Percentiles rank a stretch among this genome's conserved stretches.
These are phyloP conservation scores for Cinnamomum micranthum DNA, from an alignment of 164 flowering plant genomes.

Conservation along the genomic window DNA sequence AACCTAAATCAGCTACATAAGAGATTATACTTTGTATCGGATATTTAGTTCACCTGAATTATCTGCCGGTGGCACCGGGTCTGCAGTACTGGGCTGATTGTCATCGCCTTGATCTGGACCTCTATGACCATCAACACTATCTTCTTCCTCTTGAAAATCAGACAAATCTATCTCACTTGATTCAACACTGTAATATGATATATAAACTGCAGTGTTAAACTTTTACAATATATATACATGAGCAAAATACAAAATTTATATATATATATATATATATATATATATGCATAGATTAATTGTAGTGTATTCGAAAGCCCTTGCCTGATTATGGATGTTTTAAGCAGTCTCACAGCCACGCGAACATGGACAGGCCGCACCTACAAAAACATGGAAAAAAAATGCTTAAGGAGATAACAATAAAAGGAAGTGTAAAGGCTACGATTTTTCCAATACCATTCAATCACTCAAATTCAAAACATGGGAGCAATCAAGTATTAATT, in stretches of 20 bases:
- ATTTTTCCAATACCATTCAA: not conserved
- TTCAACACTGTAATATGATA: constrained; percentile 61
- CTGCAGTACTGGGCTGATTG: constrained; percentile 32
- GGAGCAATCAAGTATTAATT: not conserved
- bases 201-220: not conserved
- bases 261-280: too few species aligned
- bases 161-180: constrained; percentile 92
- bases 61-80: constrained; percentile 35
- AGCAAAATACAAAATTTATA: too few species aligned
- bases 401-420: not conserved
- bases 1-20: not conserved
- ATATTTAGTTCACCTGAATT: constrained; percentile 29
- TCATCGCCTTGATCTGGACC: constrained; percentile 32
- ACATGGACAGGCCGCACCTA: constrained; percentile 83
- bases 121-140: constrained; percentile 25
- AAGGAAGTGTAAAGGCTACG: not conserved
- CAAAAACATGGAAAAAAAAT: not conserved
- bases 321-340: constrained; percentile 94
- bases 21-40: not conserved
- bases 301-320: constrained; percentile 11
- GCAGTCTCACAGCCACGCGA: constrained; percentile 59
- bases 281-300: constrained; percentile 2
- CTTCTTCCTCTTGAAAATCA: constrained; percentile 64
- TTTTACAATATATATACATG: too few species aligned
- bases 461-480: not conserved